Evolutionary conservation across 176 grass and related monocot genomes (phyloP).

Genomic region (Eragrostis curvula): DNA sequence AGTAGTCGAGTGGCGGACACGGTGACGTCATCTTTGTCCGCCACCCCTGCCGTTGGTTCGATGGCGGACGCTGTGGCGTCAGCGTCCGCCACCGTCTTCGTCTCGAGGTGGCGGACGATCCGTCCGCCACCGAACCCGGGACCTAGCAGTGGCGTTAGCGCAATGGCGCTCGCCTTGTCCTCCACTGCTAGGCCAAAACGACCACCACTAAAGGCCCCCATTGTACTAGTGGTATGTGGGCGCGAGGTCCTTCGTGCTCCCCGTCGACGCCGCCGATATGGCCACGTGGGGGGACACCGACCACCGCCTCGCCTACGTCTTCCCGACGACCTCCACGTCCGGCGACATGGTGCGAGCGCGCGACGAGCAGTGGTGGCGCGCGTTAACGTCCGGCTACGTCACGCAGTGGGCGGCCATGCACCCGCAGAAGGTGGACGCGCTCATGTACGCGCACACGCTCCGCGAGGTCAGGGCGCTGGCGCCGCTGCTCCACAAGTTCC

Average conservation of each 20-base stretch:
- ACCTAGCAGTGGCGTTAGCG: too few relatives aligned
- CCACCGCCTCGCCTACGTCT: slow-evolving; percentile 85
- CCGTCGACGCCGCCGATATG: slow-evolving; percentile 71
- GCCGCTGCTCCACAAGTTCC: slow-evolving; percentile 79
- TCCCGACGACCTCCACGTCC: slow-evolving; percentile 89
- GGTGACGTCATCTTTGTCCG: too few relatives aligned
- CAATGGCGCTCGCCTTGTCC: too few relatives aligned
- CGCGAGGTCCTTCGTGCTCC: slow-evolving; percentile 78
- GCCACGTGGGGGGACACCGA: slow-evolving; percentile 94
- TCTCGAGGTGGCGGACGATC: too few relatives aligned
- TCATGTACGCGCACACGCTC: slow-evolving; percentile 82
- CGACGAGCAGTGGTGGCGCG: slow-evolving; percentile 96
- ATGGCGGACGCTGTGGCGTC: too few relatives aligned
- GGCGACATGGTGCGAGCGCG: slow-evolving; percentile 85
- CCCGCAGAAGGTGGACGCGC: slow-evolving; percentile 89
- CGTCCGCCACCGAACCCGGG: too few relatives aligned
- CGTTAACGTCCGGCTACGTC: slow-evolving; percentile 80
- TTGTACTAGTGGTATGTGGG: too few relatives aligned
- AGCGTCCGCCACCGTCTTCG: too few relatives aligned
- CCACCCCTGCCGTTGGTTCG: too few relatives aligned
- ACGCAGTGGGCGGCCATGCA: slow-evolving; percentile 94
- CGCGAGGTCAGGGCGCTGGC: slow-evolving; percentile 70
- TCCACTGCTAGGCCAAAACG: too few relatives aligned
- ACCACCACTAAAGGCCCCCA: too few relatives aligned
- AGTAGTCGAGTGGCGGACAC: too few relatives aligned